These are phyloP conservation scores for Tricholoma bakamatsutake DNA, from an alignment of 768 basidiomycete species.

Conservation along the genomic window DNA sequence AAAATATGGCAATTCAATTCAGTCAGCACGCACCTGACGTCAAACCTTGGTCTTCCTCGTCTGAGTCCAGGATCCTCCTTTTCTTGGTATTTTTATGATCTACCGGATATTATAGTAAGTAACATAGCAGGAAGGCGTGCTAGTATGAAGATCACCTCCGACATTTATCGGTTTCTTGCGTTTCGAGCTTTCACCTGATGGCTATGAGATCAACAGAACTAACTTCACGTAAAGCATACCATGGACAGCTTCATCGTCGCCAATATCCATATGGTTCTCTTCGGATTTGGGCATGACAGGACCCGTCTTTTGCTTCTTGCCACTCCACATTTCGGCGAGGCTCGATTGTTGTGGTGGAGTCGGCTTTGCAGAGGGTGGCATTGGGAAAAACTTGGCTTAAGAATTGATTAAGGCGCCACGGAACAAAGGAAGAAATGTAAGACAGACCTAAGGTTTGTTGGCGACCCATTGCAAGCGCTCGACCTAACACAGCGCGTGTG, in stretches of 20 bases:
- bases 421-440: not conserved
- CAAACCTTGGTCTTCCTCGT: conserved; percentile 38
- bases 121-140: not conserved
- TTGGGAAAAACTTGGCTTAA: conserved; percentile 69
- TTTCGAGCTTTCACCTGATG: conserved; percentile 35
- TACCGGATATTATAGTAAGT: conserved; percentile 4
- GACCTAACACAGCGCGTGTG: conserved; percentile 30
- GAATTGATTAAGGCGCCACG: not conserved
- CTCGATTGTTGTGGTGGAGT: conserved; percentile 74
- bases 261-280: conserved; percentile 26
- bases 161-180: conserved; percentile 26
- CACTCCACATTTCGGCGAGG: conserved; percentile 68
- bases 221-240: conserved; percentile 11
- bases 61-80: conserved; percentile 48
- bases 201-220: not conserved
- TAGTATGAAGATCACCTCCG: conserved; percentile 6
- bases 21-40: conserved; percentile 6
- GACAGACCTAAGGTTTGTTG: conserved; percentile 67
- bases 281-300: conserved; percentile 12
- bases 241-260: conserved; percentile 17
- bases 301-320: conserved; percentile 15
- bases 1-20: not conserved
- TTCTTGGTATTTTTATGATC: conserved; percentile 40
- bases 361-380: conserved; percentile 62
- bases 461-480: conserved; percentile 46